phyloP scores from a whole-genome alignment of 1,139 yeast genomes.

The Casaregolazyma lundiana region DNA sequence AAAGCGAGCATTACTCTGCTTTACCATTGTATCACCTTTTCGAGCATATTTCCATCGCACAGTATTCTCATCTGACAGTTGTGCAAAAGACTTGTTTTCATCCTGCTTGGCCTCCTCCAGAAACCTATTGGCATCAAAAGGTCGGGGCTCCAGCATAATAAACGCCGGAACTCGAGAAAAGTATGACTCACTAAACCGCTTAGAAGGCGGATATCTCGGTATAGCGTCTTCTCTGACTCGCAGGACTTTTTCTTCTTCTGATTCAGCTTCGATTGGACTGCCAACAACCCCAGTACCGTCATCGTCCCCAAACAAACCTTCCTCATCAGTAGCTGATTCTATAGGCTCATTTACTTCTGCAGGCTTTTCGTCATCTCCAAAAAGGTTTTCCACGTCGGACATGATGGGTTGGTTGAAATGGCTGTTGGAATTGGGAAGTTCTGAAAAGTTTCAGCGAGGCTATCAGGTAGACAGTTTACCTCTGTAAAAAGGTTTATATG shows the following conservation, averaged over 20 bases:
- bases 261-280: conserved; percentile 11
- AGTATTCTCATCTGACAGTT: conserved; percentile 70
- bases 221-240: conserved; percentile 48
- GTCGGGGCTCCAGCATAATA: conserved; percentile 74
- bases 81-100: conserved; percentile 43
- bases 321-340: neutral
- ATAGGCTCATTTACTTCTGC: neutral
- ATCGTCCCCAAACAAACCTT: conserved; percentile 4
- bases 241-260: conserved; percentile 27
- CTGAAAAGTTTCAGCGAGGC: neutral
- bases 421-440: neutral
- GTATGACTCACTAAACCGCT: conserved; percentile 43
- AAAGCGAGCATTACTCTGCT: conserved; percentile 85
- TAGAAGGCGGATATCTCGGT: conserved; percentile 67
- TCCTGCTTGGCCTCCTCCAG: conserved; percentile 30
- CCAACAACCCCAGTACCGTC: conserved; percentile 10
- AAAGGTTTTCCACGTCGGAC: conserved; percentile 14
- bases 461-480: no score
- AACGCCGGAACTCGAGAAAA: conserved; percentile 76
- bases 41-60: conserved; percentile 88
- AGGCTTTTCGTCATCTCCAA: conserved; percentile 9
- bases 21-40: conserved; percentile 47
- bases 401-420: conserved; percentile 8
- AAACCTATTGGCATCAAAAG: conserved; percentile 76
- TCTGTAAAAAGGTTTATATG: no score